Base-by-base conservation (phyloP, 805 yeast genomes). In the Ogataea trehalophila region DNA sequence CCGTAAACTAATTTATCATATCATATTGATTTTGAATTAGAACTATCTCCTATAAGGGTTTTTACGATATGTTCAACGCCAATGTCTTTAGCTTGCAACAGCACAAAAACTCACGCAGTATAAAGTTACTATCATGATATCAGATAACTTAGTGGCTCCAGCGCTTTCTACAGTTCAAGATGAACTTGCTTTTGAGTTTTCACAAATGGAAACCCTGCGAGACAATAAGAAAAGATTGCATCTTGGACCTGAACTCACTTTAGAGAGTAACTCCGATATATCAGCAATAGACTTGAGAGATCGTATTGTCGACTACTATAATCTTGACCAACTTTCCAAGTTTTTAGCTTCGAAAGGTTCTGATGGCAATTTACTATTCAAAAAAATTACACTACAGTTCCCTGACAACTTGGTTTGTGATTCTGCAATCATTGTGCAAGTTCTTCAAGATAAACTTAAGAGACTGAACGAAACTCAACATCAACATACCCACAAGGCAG, bases 331-430 rank as follows among this genome's bases (percentile, higher is more conserved):
- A 39, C 49, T 68, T 34, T 36, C 52, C 1, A 38, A 49, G 4
- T 58, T 50, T 47, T 49, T 68, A 33, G 47, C 49, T 16, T 54
- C 59, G 5, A 66, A 70, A 29, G 61, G 59, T 29, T 58, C 59
- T 4, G 59, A 60, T 4, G 64, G 60, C 0, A 47, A 44, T 35
- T 57, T 51, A 34, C 62, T 58, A 33, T 83, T 68, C 62, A 66
- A 63, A 40, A 71, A 75, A 23, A 76, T 91, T 2, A 90, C 98
- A 0, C 69, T 94, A 33, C 99, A 94, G 66, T 92, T 94, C 54
- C 98, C 98, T 0, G 99, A 95, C 63, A 50, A 68, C 5, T 68
- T 91, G 35, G 78, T 94, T 1, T 74, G 81, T 37, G 97, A 92
- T 62, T 83, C 97, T 1, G 80, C 92, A 1, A 73, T 81, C 17